Percentiles rank a stretch among this genome's conserved stretches.
Evolutionary conservation across 164 flowering plant genomes (phyloP).

Genomic region (Macadamia tetraphylla): DNA sequence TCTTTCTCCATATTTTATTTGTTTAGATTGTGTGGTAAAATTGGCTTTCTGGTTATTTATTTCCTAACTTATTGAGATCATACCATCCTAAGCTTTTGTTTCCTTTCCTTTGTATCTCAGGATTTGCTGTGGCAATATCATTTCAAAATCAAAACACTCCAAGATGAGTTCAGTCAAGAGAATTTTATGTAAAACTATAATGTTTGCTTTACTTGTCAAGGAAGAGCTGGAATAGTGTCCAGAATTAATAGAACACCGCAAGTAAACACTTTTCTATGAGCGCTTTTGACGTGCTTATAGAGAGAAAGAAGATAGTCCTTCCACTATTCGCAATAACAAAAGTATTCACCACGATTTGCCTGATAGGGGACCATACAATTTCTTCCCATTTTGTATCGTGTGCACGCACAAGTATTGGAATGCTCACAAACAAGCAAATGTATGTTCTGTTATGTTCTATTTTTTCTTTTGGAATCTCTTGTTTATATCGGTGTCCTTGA

Average conservation of each 20-base stretch:
- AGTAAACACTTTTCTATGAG: no score
- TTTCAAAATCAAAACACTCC: slow-evolving; percentile 66
- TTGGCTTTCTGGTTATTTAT: no score
- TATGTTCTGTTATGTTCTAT: background rate
- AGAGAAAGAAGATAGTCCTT: no score
- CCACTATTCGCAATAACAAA: slow-evolving; percentile 2
- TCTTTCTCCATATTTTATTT: no score
- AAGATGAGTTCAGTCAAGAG: slow-evolving; percentile 61
- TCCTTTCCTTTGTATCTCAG: slow-evolving; percentile 22
- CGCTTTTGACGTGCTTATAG: no score
- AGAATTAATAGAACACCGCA: no score
- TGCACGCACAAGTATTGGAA: background rate
- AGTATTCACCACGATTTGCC: no score
- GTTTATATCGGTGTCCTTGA: background rate
- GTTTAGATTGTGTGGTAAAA: no score
- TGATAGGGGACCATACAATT: background rate
- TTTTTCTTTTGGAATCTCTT: background rate
- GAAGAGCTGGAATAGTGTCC: slow-evolving; percentile 49
- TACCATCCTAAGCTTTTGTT: background rate
- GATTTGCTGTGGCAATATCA: slow-evolving; percentile 44
- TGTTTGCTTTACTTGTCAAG: slow-evolving; percentile 57
- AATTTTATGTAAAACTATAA: slow-evolving; percentile 59
- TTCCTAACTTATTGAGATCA: no score
- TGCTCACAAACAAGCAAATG: background rate
- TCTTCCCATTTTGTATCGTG: background rate